Base-by-base conservation (phyloP, 2,329 filamentous ascomycete genomes). In the Fusarium equiseti region DNA sequence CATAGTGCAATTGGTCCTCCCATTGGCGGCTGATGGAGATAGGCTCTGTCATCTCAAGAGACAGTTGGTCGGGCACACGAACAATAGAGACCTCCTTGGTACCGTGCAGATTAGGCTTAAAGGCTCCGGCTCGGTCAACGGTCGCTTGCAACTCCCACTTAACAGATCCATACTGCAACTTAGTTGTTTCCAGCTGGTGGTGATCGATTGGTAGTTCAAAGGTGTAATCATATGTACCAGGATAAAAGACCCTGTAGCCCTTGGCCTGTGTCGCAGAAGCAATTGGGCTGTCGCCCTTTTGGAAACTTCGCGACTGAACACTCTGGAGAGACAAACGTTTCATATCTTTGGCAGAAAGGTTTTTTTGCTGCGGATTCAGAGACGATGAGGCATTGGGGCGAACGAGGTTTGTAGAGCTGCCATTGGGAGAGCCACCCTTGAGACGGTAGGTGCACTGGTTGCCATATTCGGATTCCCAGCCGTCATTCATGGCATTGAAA, bases 1-100 rank as follows among this genome's bases (percentile, higher is more conserved):
- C 95, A 81, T 98, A 98, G 76, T 97, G 94, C 32, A 98, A 84
- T 77, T 97, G 95, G 73, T 98, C 94, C 78, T 98, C 95, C 95
- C 95, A 98, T 68, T 93, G 94, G 22, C 95, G 87, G 70, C 92
- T 95, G 76, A 98, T 97, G 13, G 94, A 95, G 75, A 98, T 97
- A 5, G 95, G 95, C 77, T 98, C 95, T 27, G 94, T 91, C 79
- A 94, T 94, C 79, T 98, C 95, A 26, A 97, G 84, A 1, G 94
- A 97, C 48, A 94, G 89, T 80, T 97, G 94, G 51, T 95, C 90
- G 0, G 95, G 95, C 6, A 96, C 90, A 46, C 95, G 91, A 56
- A 97, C 93, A 50, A 98, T 89, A 11, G 87, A 88, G 5, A 98
- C 90, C 79, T 97, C 94, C 78, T 94, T 93, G 45, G 85, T 87